Conservation (phyloP, 129 eudicot species). For the Kitagawia praeruptora region DNA sequence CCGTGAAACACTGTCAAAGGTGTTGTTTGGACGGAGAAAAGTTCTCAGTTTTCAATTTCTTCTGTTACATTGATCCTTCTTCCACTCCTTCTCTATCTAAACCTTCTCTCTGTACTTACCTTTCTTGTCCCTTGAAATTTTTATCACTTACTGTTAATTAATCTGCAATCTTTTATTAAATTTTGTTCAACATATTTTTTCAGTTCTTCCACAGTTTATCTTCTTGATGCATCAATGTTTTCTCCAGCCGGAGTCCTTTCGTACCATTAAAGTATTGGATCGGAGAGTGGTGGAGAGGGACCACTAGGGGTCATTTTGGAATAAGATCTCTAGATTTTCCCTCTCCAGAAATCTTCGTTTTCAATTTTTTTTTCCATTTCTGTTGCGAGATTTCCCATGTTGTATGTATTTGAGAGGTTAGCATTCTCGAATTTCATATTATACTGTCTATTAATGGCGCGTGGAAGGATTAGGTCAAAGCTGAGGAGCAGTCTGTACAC, state of each 20-base stretch:
- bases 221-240: slow-evolving; percentile 5
- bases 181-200: background rate
- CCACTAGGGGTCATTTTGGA: slow-evolving; percentile 3
- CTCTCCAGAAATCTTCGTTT: background rate
- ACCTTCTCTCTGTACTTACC: slow-evolving; percentile 3
- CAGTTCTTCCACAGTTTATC: background rate
- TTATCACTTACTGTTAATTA: background rate
- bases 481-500: slow-evolving; percentile 47
- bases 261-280: background rate
- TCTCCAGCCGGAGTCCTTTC: background rate
- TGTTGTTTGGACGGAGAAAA: background rate
- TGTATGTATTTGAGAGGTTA: background rate
- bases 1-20: slow-evolving; percentile 5
- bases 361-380: background rate
- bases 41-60: background rate
- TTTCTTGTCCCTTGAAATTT: background rate
- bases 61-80: slow-evolving; percentile 5
- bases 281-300: slow-evolving; percentile 9
- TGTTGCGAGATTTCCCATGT: background rate
- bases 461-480: slow-evolving; percentile 36
- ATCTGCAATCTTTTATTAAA: background rate
- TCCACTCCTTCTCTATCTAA: background rate
- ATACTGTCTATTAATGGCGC: slow-evolving; percentile 19
- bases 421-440: background rate
- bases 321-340: slow-evolving; percentile 12